Evolutionary conservation across 1,139 yeast species (phyloP).

Genomic region (Citeromyces siamensis): DNA sequence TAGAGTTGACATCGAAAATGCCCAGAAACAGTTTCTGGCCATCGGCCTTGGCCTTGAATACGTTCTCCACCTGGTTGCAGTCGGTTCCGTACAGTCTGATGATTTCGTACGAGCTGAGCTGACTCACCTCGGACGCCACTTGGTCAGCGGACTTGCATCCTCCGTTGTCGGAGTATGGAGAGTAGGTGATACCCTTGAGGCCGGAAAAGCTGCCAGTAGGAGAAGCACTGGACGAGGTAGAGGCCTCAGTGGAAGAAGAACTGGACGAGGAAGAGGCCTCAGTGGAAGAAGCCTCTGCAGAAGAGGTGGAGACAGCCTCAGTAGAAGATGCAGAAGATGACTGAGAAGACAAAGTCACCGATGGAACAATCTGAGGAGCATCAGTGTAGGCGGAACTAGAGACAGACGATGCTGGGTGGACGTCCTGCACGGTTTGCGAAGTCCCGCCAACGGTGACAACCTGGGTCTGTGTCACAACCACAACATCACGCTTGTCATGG

Average conservation of each 20-base stretch:
- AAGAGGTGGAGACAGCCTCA: constrained; percentile 9
- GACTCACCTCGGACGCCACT: constrained; percentile 47
- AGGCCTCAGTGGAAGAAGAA: constrained; percentile 15
- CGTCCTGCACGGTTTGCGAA: constrained; percentile 24
- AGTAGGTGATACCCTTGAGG: constrained; percentile 64
- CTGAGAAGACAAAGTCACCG: constrained; percentile 13
- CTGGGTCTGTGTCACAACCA: constrained; percentile 27
- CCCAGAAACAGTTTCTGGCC: constrained; percentile 64
- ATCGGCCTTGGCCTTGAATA: constrained; percentile 45
- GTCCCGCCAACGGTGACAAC: constrained; percentile 25
- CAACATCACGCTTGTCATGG: constrained; percentile 33
- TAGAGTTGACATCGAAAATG: constrained; percentile 44
- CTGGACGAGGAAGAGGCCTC: constrained; percentile 15
- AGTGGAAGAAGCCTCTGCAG: constrained; percentile 15
- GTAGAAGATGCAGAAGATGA: constrained; percentile 11
- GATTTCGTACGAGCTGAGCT: constrained; percentile 38
- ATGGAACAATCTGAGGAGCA: constrained; percentile 20
- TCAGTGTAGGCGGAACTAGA: constrained; percentile 15
- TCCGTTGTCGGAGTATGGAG: constrained; percentile 67
- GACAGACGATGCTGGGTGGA: constrained; percentile 19
- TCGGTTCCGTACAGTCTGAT: constrained; percentile 80
- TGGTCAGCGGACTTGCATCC: constrained; percentile 53
- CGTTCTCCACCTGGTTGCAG: constrained; percentile 66
- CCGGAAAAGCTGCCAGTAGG: constrained; percentile 18
- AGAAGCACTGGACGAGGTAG: constrained; percentile 15